Base-by-base conservation (phyloP, 2,329 filamentous ascomycete species). In the Monilinia polystroma region DNA sequence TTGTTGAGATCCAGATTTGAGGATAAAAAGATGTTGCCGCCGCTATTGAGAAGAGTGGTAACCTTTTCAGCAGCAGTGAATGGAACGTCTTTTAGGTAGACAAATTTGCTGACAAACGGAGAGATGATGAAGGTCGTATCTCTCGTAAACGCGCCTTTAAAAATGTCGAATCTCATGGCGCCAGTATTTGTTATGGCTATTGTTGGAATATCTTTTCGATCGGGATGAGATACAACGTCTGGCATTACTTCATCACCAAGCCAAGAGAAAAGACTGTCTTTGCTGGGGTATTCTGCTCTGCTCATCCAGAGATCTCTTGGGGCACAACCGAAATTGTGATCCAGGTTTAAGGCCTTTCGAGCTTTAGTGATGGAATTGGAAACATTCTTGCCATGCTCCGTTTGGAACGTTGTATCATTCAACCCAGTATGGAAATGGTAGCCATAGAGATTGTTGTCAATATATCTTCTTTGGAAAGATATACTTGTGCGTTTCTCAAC, bases 151-250 rank as follows among this genome's bases (percentile, higher is more conserved):
- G 89, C 82, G 0, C 95, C 95, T 77, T 94, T 87, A 82, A 97
- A 96, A 69, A 99, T 91, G 77, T 99, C 95, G 77, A 98, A 99
- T 55, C 95, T 90, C 71, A 99, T 87, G 4, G 91, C 91, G 35
- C 95, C 95, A 0, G 92, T 97, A 78, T 99, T 99, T 66, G 91
- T 83, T 62, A 98, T 86, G 41, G 89, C 87, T 14, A 98, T 79
- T 8, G 86, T 84, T 12, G 92, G 84, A 52, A 84, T 82, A 66
- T 87, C 82, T 32, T 83, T 81, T 4, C 89, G 83, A 43, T 82
- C 79, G 52, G 84, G 75, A 66, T 86, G 87, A 66, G 80, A 79
- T 43, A 93, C 79, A 2, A 89, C 80, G 54, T 85, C 85, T 0
- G 92, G 91, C 0, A 98, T 81, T 0, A 97, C 86, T 66, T 91